These are phyloP conservation scores for Colletotrichum acutatum DNA, from an alignment of 2,329 filamentous ascomycete species.

Conservation along the genomic window DNA sequence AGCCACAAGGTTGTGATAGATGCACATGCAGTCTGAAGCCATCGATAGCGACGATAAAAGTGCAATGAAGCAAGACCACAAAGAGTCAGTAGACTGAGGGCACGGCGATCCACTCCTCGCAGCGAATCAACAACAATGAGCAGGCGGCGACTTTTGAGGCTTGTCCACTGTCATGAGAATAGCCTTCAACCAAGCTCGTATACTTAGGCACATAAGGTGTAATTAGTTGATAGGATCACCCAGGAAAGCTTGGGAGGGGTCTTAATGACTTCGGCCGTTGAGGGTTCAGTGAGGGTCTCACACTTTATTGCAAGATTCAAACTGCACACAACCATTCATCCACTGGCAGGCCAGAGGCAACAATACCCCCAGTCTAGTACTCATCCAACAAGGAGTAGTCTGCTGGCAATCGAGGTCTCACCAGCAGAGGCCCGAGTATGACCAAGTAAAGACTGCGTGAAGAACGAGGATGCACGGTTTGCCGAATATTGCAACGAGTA, in stretches of 20 bases:
- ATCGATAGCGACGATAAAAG: neutral
- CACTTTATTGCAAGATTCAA: neutral
- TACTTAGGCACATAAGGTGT: neutral
- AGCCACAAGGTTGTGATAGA: neutral
- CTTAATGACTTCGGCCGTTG: neutral
- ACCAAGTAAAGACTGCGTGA: neutral
- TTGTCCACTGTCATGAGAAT: neutral
- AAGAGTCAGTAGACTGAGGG: neutral
- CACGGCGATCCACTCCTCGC: neutral
- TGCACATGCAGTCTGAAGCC: neutral
- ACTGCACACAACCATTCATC: neutral
- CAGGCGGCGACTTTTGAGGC: neutral
- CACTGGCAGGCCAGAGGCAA: neutral
- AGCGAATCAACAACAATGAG: neutral
- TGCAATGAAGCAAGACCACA: neutral
- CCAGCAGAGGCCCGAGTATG: neutral
- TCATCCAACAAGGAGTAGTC: neutral
- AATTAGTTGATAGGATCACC: too few relatives aligned
- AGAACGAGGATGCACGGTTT: neutral
- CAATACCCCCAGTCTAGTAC: neutral
- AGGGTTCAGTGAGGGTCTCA: neutral
- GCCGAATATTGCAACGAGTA: neutral
- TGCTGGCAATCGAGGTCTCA: neutral
- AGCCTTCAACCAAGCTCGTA: neutral
- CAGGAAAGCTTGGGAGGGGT: neutral